phyloP scores from a whole-genome alignment of 495 filamentous ascomycete species.

The Penicillium diatomitis region DNA sequence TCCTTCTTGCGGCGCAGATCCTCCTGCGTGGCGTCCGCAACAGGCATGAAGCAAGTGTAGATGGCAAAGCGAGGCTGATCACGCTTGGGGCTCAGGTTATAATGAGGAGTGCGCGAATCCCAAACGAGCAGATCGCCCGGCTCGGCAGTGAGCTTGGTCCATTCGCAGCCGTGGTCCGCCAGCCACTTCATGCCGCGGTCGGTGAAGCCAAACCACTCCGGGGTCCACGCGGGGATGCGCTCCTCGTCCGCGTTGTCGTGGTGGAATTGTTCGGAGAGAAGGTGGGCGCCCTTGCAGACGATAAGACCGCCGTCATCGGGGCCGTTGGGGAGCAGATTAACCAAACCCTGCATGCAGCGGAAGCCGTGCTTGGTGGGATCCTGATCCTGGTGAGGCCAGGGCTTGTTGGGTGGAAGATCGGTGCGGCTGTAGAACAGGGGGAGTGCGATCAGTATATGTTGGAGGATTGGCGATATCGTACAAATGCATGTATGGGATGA shows the following conservation, averaged over 20 bases:
- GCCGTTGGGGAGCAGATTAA: conserved; percentile 35
- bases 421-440: conserved; percentile 11
- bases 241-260: conserved; percentile 23
- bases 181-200: conserved; percentile 33
- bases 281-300: conserved; percentile 26
- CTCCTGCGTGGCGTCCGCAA: conserved; percentile 23
- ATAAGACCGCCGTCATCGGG: conserved; percentile 36
- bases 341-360: conserved; percentile 39
- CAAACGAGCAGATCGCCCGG: conserved; percentile 35
- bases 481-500: too few relatives aligned
- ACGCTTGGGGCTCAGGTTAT: conserved; percentile 23
- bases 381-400: conserved; percentile 42
- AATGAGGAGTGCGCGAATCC: conserved; percentile 34
- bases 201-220: conserved; percentile 33
- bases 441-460: too few relatives aligned
- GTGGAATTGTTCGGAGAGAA: conserved; percentile 28
- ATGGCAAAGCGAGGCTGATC: conserved; percentile 18
- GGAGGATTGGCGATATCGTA: not conserved
- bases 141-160: conserved; percentile 32
- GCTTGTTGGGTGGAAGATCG: conserved; percentile 28
- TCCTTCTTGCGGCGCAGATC: conserved; percentile 27
- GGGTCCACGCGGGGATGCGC: conserved; percentile 26
- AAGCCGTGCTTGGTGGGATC: conserved; percentile 33
- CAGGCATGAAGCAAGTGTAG: conserved; percentile 33
- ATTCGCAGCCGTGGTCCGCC: conserved; percentile 20